Percentiles rank a stretch among this genome's conserved stretches.
These are phyloP conservation scores for Astragalus membranaceus DNA, from an alignment of 306 rosid genomes.

Conservation along the genomic window DNA sequence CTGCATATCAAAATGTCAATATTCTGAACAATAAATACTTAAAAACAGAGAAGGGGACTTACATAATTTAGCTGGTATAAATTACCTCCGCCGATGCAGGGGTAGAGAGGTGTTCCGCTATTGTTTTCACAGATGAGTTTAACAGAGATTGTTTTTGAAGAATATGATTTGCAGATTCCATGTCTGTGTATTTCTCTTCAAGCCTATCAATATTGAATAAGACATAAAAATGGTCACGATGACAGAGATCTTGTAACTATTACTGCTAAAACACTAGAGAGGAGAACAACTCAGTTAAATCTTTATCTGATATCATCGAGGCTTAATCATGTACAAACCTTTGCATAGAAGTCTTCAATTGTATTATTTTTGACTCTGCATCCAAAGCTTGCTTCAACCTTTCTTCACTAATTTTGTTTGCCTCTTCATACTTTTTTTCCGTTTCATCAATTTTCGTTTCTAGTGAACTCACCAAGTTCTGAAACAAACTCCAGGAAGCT, in stretches of 20 bases:
- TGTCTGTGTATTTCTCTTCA: constrained; percentile 73
- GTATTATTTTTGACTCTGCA: constrained; percentile 86
- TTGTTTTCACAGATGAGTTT: constrained; percentile 48
- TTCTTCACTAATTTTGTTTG: constrained; percentile 81
- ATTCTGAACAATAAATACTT: constrained; percentile 6
- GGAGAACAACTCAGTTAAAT: neutral
- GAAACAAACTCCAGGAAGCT: constrained; percentile 30
- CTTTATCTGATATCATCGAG: constrained; percentile 8
- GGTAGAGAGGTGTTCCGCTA: constrained; percentile 48
- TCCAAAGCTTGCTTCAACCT: constrained; percentile 92
- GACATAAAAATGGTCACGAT: constrained; percentile 17
- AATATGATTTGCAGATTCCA: constrained; percentile 77
- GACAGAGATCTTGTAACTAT: constrained; percentile 1
- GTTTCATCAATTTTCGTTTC: constrained; percentile 93
- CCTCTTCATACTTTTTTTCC: constrained; percentile 81
- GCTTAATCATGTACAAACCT: constrained; percentile 48
- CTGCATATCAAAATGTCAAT: constrained; percentile 35
- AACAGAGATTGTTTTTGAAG: constrained; percentile 65
- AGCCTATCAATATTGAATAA: constrained; percentile 52
- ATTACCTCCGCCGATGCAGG: constrained; percentile 49
- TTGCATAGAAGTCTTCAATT: constrained; percentile 89
- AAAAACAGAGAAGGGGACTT: neutral
- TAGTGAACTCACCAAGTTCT: constrained; percentile 83
- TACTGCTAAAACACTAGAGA: neutral
- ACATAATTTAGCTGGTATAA: constrained; percentile 10